Base-by-base conservation (phyloP, 1,139 yeast species). In the Blastobotrys raffinosifermentans region DNA sequence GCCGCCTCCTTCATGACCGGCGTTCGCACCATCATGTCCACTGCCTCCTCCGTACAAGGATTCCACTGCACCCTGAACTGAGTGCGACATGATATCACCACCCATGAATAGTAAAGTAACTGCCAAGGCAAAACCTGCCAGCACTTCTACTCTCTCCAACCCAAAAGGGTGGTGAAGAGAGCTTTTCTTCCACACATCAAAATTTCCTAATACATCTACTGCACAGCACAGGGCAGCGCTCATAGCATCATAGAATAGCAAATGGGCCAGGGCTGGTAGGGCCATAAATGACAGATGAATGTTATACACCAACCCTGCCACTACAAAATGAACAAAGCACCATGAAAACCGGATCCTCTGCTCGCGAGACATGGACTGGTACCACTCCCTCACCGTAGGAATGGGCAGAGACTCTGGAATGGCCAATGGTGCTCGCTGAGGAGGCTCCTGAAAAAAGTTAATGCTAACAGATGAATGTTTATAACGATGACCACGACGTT, bases 381-480 rank as follows among this genome's bases (percentile, higher is more conserved):
- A 45, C 37, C 85, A 70, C 53, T 87, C 96, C 14, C 59, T 57
- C 17, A 72, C 54, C 15, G 76, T 81, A 0, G 98, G 98, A 0
- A 87, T 77, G 0, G 94, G 91, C 45, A 79, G 73, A 43, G 83
- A 77, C 32, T 80, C 80, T 0, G 96, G 94, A 22, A 87, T 73
- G 35, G 80, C 75, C 35, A 76, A 63, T 1, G 87, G 79, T 9
- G 82, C 79, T 30, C 78, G 67, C 11, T 77, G 79, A 5, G 87
- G 80, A 1, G 96, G 96, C 54, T 89, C 97, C 56, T 85, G 96
- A 59, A 91, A 91, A 57, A 89, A 73, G 58, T 91, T 91, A 91
- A 91, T 83, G 3, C 95, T 84, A 4, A 91, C 95, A n/a, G 96
- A 86, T 4, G 96, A 86, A 53, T 91, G 97, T 58, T 91, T 91